phyloP scores from a whole-genome alignment of 371 early-diverging fungal species.

The Mortierella sp. region DNA sequence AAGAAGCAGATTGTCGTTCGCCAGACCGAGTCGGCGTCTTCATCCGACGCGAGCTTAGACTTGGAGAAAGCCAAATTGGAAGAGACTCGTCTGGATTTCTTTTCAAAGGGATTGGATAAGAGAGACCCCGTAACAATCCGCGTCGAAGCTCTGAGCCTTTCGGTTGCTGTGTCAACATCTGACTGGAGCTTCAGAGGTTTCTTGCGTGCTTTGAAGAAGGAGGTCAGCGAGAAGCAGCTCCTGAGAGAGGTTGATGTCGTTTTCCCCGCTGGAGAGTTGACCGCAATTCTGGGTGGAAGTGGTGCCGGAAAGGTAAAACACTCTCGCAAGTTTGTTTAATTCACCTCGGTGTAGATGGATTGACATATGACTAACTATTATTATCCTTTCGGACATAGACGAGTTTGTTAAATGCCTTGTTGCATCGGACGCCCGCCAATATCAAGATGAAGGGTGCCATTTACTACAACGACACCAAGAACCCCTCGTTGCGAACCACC shows the following conservation, averaged over 20 bases:
- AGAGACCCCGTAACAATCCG: slow-evolving; percentile 45
- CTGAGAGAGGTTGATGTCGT: slow-evolving; percentile 62
- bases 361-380: background rate
- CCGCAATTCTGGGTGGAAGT: slow-evolving; percentile 74
- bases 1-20: background rate
- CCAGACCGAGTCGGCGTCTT: background rate
- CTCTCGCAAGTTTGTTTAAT: background rate
- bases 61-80: slow-evolving; percentile 25
- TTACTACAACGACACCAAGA: slow-evolving; percentile 48
- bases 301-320: slow-evolving; percentile 72
- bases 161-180: slow-evolving; percentile 35
- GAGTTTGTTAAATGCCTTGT: slow-evolving; percentile 66
- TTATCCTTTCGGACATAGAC: slow-evolving; percentile 37
- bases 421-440: slow-evolving; percentile 29
- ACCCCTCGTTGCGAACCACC: slow-evolving; percentile 43
- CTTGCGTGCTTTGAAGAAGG: slow-evolving; percentile 14
- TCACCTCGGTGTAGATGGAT: background rate
- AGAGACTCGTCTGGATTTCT: slow-evolving; percentile 52
- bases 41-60: slow-evolving; percentile 20
- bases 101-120: slow-evolving; percentile 35
- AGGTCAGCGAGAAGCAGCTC: slow-evolving; percentile 37
- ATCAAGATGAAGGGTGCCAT: slow-evolving; percentile 37
- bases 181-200: slow-evolving; percentile 39
- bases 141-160: slow-evolving; percentile 32
- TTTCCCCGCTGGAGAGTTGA: slow-evolving; percentile 68